Conservation (phyloP, 495 filamentous ascomycete species). For the Lentithecium fluviatile region DNA sequence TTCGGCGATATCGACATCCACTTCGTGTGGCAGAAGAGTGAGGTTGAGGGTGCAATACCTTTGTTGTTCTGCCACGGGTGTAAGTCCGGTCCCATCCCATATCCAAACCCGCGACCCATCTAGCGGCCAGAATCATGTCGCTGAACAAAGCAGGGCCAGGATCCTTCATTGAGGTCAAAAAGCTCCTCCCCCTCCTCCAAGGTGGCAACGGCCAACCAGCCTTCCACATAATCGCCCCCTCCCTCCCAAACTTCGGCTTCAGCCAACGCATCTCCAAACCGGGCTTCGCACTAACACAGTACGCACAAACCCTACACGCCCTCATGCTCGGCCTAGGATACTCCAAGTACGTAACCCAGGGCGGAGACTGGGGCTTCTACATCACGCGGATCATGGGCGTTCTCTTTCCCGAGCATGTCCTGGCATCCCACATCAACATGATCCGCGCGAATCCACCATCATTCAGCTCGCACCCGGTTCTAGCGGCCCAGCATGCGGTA, state of each 20-base stretch:
- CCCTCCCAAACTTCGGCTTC: slow-evolving; percentile 73
- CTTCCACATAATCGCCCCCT: slow-evolving; percentile 70
- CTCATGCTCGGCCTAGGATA: slow-evolving; percentile 72
- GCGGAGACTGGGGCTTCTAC: slow-evolving; percentile 67
- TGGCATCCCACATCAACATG: slow-evolving; percentile 67
- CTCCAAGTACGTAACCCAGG: slow-evolving; percentile 63
- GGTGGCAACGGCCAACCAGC: slow-evolving; percentile 47
- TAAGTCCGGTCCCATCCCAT: no score
- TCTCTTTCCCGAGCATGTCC: slow-evolving; percentile 56
- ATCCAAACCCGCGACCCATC: not conserved
- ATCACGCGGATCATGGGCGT: slow-evolving; percentile 59
- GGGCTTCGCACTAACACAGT: slow-evolving; percentile 58
- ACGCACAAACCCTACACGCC: slow-evolving; percentile 60
- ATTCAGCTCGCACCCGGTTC: slow-evolving; percentile 44
- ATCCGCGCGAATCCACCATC: slow-evolving; percentile 44
- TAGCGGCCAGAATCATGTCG: not conserved
- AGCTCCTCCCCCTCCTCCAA: slow-evolving; percentile 58
- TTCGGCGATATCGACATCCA: slow-evolving; percentile 43
- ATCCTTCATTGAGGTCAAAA: slow-evolving; percentile 64
- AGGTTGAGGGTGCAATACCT: slow-evolving; percentile 37
- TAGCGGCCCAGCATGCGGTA: slow-evolving; percentile 47
- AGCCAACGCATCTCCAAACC: slow-evolving; percentile 54
- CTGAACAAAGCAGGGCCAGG: slow-evolving; percentile 56
- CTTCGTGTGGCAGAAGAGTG: slow-evolving; percentile 42
- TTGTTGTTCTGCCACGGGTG: slow-evolving; percentile 43